Percentiles rank a stretch among this genome's conserved stretches.
Conservation (phyloP, 306 rosid species). For the Cercis canadensis region DNA sequence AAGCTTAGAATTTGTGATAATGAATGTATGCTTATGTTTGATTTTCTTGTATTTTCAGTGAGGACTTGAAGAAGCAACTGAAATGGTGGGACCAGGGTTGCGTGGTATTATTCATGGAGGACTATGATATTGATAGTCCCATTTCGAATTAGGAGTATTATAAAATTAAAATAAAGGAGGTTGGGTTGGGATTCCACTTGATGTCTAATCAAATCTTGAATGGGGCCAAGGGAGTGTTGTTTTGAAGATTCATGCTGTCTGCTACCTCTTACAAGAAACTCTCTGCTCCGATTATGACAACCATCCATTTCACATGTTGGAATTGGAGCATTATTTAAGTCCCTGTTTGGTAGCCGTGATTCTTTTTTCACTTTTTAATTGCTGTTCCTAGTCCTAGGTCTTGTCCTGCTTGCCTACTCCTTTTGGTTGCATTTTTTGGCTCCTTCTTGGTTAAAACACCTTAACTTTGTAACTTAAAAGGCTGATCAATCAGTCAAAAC, state of each 20-base stretch:
- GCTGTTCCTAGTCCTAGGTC: not conserved
- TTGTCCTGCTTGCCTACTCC: slow-evolving; percentile 30
- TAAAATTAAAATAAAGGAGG: slow-evolving; percentile 8
- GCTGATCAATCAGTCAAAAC: slow-evolving; percentile 29
- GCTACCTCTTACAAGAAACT: slow-evolving; percentile 59
- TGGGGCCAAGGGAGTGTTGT: slow-evolving; percentile 61
- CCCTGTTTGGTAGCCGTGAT: slow-evolving; percentile 44
- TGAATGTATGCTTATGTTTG: not conserved
- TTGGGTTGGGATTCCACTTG: slow-evolving; percentile 39
- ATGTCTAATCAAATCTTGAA: slow-evolving; percentile 53
- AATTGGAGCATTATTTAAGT: slow-evolving; percentile 34
- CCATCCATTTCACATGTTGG: slow-evolving; percentile 59
- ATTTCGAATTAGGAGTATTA: slow-evolving; percentile 33
- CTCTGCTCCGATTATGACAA: slow-evolving; percentile 60
- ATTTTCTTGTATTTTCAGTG: not conserved
- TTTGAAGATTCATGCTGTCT: slow-evolving; percentile 88
- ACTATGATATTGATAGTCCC: slow-evolving; percentile 57
- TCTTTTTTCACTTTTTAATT: slow-evolving; percentile 13
- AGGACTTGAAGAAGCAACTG: slow-evolving; percentile 35
- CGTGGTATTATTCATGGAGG: slow-evolving; percentile 51
- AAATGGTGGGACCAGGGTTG: slow-evolving; percentile 45
- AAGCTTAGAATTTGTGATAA: no score
- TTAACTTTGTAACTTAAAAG: slow-evolving; percentile 9
- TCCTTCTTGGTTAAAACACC: not conserved
- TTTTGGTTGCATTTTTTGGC: slow-evolving; percentile 33